Conservation (phyloP, 2,329 filamentous ascomycete genomes). For the Talaromyces sp. region DNA sequence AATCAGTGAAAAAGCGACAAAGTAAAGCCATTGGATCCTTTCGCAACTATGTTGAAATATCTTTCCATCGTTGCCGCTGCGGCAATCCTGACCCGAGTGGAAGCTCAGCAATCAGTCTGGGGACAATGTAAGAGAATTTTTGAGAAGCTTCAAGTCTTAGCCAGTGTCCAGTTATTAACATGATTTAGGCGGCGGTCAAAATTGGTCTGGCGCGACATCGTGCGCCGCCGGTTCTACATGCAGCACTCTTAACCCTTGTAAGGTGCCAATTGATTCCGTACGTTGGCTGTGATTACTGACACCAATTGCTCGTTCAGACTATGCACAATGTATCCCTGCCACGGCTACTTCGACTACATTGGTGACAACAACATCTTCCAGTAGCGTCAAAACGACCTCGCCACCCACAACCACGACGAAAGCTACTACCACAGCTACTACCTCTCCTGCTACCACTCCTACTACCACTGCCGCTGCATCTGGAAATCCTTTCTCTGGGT, state of each 20-base stretch:
- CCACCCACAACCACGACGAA: constrained; percentile 19
- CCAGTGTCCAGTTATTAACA: neutral
- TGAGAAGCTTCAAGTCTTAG: neutral
- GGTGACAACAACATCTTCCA: constrained; percentile 3
- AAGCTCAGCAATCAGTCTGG: constrained; percentile 13
- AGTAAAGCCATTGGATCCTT: neutral
- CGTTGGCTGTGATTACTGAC: neutral
- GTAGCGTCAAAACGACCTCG: neutral
- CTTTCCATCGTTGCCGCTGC: neutral
- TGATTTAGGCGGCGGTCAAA: constrained; percentile 3
- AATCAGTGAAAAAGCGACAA: neutral
- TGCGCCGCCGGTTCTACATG: constrained; percentile 13
- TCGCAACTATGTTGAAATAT: constrained; percentile 10
- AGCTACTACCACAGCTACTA: constrained; percentile 19
- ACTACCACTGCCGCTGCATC: constrained; percentile 23
- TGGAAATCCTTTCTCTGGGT: constrained; percentile 53
- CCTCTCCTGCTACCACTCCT: constrained; percentile 17
- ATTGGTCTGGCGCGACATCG: neutral
- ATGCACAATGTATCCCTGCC: constrained; percentile 12
- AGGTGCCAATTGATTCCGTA: neutral
- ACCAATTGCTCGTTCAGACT: neutral
- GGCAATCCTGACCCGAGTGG: constrained; percentile 3
- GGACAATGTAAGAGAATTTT: constrained; percentile 9
- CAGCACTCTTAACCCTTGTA: constrained; percentile 9
- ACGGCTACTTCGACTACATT: constrained; percentile 8